Percentiles rank a stretch among this genome's conserved stretches.
Conservation (phyloP, 768 basidiomycete species). For the Austroboletus eburneus region DNA sequence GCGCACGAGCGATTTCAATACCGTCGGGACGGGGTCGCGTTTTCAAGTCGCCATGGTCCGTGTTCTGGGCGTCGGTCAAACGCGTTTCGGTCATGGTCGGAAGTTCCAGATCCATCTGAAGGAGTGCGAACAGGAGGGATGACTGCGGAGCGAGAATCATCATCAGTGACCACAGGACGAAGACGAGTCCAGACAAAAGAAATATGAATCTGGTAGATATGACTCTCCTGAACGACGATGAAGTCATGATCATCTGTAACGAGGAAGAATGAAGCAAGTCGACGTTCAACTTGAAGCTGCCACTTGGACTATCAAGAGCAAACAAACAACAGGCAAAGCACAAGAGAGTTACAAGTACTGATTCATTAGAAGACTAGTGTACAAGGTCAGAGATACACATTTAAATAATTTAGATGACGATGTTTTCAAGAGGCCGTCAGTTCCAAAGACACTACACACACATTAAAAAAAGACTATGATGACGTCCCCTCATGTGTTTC, state of each 20-base stretch:
- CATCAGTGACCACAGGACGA: conserved; percentile 19
- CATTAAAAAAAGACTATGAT: too few species aligned
- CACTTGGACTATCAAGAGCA: too few species aligned
- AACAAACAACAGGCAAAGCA: too few species aligned
- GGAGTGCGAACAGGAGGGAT: conserved; percentile 8
- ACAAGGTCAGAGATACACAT: too few species aligned
- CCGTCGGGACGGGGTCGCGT: not conserved
- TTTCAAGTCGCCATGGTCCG: not conserved
- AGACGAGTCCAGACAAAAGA: conserved; percentile 16
- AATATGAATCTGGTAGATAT: conserved; percentile 22
- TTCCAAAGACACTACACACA: too few species aligned
- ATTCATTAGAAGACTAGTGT: too few species aligned
- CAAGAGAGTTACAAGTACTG: too few species aligned
- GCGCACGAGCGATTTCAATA: conserved; percentile 36
- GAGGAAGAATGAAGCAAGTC: too few species aligned
- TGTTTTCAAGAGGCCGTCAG: too few species aligned
- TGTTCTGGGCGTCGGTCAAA: not conserved
- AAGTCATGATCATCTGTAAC: conserved; percentile 3
- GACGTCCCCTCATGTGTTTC: too few species aligned
- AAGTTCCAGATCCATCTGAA: conserved; percentile 15
- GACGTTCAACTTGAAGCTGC: too few species aligned
- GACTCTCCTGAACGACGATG: conserved; percentile 5
- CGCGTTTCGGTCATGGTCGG: not conserved
- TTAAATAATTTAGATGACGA: too few species aligned
- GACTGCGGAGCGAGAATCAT: conserved; percentile 8